phyloP scores from a whole-genome alignment of 2,329 filamentous ascomycete species.

The Stromatinia cepivora region DNA sequence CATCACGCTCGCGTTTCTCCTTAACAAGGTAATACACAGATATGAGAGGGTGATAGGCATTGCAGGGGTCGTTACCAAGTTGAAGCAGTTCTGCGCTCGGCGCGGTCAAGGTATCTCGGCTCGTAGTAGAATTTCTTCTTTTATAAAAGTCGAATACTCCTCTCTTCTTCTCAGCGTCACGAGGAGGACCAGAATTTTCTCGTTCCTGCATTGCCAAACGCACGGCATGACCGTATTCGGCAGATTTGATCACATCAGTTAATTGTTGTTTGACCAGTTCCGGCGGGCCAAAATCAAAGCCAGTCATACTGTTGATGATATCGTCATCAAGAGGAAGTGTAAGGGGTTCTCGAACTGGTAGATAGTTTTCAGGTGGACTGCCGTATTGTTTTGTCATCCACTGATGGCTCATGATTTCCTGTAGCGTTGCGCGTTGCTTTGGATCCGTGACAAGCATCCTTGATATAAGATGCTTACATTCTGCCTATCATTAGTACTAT shows the following conservation, averaged over 20 bases:
- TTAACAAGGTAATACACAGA: constrained; percentile 96
- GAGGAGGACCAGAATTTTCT: constrained; percentile 53
- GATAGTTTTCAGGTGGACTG: constrained; percentile 82
- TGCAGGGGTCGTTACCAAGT: constrained; percentile 81
- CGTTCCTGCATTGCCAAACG: constrained; percentile 67
- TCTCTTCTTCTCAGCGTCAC: constrained; percentile 76
- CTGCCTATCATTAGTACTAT: constrained; percentile 49
- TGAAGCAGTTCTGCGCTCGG: constrained; percentile 85
- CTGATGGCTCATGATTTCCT: constrained; percentile 90
- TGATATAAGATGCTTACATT: constrained; percentile 90
- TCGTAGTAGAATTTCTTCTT: constrained; percentile 82
- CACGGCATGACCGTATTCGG: constrained; percentile 89
- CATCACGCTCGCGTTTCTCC: constrained; percentile 87
- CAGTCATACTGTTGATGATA: constrained; percentile 91
- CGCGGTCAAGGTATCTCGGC: constrained; percentile 79
- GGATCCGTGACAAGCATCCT: constrained; percentile 97
- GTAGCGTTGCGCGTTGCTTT: constrained; percentile 77
- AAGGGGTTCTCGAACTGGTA: constrained; percentile 82
- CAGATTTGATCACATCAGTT: constrained; percentile 83
- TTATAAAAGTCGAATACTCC: constrained; percentile 96
- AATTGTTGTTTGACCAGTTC: constrained; percentile 82
- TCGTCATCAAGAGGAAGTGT: constrained; percentile 78
- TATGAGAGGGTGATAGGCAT: constrained; percentile 87
- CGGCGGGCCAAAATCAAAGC: constrained; percentile 91
- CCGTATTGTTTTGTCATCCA: constrained; percentile 95